These are phyloP conservation scores for Plasmodium blacklocki DNA, from an alignment of 169 alveolate species.

Conservation along the genomic window DNA sequence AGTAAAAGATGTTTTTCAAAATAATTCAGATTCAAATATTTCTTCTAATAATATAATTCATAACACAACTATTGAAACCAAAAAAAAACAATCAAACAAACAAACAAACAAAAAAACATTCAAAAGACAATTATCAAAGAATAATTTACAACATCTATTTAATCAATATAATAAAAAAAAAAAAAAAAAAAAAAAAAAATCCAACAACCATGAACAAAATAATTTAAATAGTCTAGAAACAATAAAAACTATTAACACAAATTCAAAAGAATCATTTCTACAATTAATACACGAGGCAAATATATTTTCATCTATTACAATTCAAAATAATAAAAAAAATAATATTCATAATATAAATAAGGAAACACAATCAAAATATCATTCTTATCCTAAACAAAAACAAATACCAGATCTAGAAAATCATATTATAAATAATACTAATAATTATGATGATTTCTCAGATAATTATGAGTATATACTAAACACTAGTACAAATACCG, in stretches of 20 bases:
- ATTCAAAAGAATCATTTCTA: conserved; percentile 57
- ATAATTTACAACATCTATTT: conserved; percentile 2
- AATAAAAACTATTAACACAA: conserved; percentile 10
- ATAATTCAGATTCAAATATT: conserved; percentile 31
- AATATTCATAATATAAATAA: no score
- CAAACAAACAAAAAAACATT: not conserved
- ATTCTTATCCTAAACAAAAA: no score
- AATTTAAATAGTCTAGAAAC: conserved; percentile 6
- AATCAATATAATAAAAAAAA: conserved; percentile 12
- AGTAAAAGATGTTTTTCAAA: conserved; percentile 38
- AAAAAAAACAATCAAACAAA: no score
- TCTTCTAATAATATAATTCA: conserved; percentile 25
- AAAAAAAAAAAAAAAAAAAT: not conserved
- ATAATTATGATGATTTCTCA: conserved; percentile 11
- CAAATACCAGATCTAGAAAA: not conserved
- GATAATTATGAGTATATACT: conserved; percentile 4
- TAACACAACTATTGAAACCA: not conserved
- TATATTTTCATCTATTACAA: conserved; percentile 36
- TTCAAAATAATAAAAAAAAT: not conserved
- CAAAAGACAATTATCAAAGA: not conserved
- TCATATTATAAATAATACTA: not conserved
- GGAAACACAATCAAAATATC: no score
- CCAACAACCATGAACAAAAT: not conserved
- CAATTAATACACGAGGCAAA: conserved; percentile 36
- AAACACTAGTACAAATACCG: conserved; percentile 5